Evolutionary conservation across 2,329 filamentous ascomycete genomes (phyloP), one percentile per base, ranked within the genome.

Genomic region (Scedosporium apiospermum): DNA sequence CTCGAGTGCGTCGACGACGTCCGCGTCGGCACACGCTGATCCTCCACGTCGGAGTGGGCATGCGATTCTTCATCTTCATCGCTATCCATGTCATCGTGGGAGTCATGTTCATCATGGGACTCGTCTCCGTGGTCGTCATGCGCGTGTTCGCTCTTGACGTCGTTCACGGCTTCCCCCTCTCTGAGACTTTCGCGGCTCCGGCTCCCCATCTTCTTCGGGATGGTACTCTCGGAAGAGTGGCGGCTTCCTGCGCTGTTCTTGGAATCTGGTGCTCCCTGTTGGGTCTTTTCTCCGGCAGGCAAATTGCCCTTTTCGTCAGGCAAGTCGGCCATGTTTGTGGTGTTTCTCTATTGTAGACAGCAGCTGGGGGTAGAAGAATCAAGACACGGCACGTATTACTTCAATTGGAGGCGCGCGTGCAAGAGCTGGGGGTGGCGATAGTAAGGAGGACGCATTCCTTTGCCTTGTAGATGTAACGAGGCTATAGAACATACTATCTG

Each of bases 1-100:
- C 49, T 61, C 4, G 60, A 61, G 57, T 58, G 58, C 58, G 57
- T 41, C 51, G 26, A 55, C 49, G 62, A 44, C 10, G 57, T 49
- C 9, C 64, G 60, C 16, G 62, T 63, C 16, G 53, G 23, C 6
- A 57, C 44, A 4, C 23, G 46, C 0, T 57, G 49, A 18, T 46
- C 34, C 9, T 49, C n/a, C 9, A 30, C 51, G 3, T 38, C 12
- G 14, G 38, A 55, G 21, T 49, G 34, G 14, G 57, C 61, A 57
- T 64, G 61, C 3, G 59, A 46, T 41, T 58, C 58, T 46, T 53
- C 34, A 44, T 60, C 62, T 30, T 16, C 53, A 16, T 38, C 49
- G 59, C 27, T 16, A 16, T 60, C 58, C 18, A 51, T 18, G 6
- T 16, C 6, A 23, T 16, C n/a, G 10, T 61, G 42, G 6, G 6